Evolutionary conservation across 164 flowering plant species (phyloP), one percentile per base, ranked within the genome.

Genomic region (Malania oleifera): DNA sequence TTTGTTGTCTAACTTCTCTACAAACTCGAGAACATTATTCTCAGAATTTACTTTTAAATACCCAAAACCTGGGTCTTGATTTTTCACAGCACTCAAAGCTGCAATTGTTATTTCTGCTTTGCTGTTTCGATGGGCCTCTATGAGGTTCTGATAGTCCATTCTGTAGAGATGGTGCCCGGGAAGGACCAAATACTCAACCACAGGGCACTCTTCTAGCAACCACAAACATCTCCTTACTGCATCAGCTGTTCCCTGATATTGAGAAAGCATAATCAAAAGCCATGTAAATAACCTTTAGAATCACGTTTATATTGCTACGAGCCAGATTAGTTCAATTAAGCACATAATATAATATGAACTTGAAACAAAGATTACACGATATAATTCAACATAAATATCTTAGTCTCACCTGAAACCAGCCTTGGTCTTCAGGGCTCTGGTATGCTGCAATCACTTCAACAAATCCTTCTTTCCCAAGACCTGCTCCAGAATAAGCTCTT

Each of bases 151-250:
- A 71, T 84, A 90, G 66, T 90, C 87, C 97, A 90, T 90, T 60
- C 59, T 76, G 61, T 90, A 86, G n/a, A 91, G 86, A 76, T 91
- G 97, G 69, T 87, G 73, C n/a, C 95, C 95, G 4, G 92, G 87
- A 66, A 91, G 89, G 52, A 87, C 56, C 59, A 87, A 55, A 67
- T 80, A 85, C 57, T 90, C 95, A 23, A 25, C 59, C 20, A 75
- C 77, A 1, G 83, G 82, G 40, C 78, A 66, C 67, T 86, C 91
- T 56, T 87, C 90, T 31, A 89, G 57, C 27, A 87, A 67, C 92
- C 91, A 85, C 73, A 87, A 56, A 67, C 82, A 87, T 70, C 83
- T 77, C 63, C 97, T 85, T 22, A 87, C 69, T 27, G 97, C 97
- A 79, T 90, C 95, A 17, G 93, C 97, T 64, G 69, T 80, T 51